phyloP scores from a whole-genome alignment of 2,329 filamentous ascomycete species.

The Colletotrichum sp. region DNA sequence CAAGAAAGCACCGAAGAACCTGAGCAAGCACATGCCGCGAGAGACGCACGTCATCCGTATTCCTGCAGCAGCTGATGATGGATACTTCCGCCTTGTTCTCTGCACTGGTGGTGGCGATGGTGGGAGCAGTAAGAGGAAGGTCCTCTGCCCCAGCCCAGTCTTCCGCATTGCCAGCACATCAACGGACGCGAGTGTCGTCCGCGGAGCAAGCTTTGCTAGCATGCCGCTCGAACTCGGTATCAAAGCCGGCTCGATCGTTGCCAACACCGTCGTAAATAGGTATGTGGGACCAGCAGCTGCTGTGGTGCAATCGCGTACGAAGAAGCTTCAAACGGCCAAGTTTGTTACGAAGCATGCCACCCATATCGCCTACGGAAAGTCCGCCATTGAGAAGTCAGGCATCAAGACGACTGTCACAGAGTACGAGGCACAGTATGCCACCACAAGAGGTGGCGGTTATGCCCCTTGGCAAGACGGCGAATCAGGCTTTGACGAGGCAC shows the following conservation, averaged over 20 bases:
- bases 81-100: conserved; percentile 72
- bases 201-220: conserved; percentile 68
- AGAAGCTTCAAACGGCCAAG: conserved; percentile 28
- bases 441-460: conserved; percentile 37
- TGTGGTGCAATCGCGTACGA: conserved; percentile 45
- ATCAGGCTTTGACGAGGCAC: conserved; percentile 30
- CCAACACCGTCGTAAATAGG: conserved; percentile 46
- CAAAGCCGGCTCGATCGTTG: conserved; percentile 58
- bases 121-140: conserved; percentile 50
- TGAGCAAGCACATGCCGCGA: conserved; percentile 55
- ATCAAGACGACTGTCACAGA: conserved; percentile 34
- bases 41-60: conserved; percentile 71
- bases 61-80: conserved; percentile 66
- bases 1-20: conserved; percentile 56
- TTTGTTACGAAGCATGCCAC: not conserved
- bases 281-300: conserved; percentile 39
- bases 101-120: conserved; percentile 43
- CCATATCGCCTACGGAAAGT: conserved; percentile 24
- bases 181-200: conserved; percentile 62
- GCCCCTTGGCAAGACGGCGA: conserved; percentile 34
- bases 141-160: conserved; percentile 69
- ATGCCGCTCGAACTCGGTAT: conserved; percentile 71
- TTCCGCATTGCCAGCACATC: conserved; percentile 74
- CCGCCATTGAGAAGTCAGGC: conserved; percentile 29
- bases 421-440: conserved; percentile 41